phyloP scores from a whole-genome alignment of 306 rosid species.

The Malus sieversii region DNA sequence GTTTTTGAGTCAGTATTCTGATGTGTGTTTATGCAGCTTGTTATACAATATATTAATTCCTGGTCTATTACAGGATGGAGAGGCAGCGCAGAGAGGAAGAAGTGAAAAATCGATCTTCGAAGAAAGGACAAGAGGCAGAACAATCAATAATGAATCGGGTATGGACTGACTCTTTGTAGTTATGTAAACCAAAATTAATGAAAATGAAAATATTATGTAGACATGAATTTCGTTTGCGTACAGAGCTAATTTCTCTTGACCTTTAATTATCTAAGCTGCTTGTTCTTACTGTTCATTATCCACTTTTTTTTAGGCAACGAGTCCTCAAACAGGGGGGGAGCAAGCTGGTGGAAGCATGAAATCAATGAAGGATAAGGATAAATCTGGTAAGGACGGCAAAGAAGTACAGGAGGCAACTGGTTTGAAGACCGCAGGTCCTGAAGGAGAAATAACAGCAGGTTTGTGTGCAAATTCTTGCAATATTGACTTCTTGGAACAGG shows the following conservation, averaged over 20 bases:
- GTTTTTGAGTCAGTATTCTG: not conserved
- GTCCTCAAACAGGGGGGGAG: slow-evolving; percentile 65
- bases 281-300: slow-evolving; percentile 11
- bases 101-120: slow-evolving; percentile 60
- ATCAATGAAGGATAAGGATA: slow-evolving; percentile 86
- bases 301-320: slow-evolving; percentile 49
- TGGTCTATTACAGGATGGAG: slow-evolving; percentile 68
- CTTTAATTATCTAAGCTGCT: not conserved
- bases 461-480: slow-evolving; percentile 12
- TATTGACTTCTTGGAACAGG: not conserved
- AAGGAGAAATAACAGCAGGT: slow-evolving; percentile 99
- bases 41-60: not conserved
- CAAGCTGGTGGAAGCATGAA: slow-evolving; percentile 87
- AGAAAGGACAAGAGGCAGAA: slow-evolving; percentile 79
- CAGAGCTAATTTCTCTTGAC: not conserved
- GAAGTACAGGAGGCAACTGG: slow-evolving; percentile 79
- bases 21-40: not conserved
- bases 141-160: slow-evolving; percentile 73
- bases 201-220: not conserved
- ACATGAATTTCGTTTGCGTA: not conserved
- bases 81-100: slow-evolving; percentile 97
- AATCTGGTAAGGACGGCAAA: slow-evolving; percentile 71
- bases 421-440: slow-evolving; percentile 89
- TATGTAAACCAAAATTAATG: not conserved
- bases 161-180: slow-evolving; percentile 16